Conservation (phyloP, 495 filamentous ascomycete genomes). For the Xylaria castorea region DNA sequence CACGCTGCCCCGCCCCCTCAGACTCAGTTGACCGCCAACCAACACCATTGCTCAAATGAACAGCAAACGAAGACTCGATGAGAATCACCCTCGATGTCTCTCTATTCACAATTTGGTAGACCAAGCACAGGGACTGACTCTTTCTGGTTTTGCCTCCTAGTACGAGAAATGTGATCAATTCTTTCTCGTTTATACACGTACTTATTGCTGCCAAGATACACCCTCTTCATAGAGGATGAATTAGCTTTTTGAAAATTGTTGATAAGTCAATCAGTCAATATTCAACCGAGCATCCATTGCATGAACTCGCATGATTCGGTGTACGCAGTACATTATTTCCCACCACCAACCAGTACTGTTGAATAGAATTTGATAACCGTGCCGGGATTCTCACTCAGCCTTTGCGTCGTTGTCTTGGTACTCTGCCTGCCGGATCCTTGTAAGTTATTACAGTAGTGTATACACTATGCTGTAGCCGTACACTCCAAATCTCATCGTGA, state of each 20-base stretch:
- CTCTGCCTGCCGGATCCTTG: conserved; percentile 21
- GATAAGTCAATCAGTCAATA: neutral
- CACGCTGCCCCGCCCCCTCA: conserved; percentile 4
- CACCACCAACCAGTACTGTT: neutral
- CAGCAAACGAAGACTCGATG: neutral
- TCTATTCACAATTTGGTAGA: neutral
- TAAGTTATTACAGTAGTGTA: neutral
- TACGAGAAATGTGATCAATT: neutral
- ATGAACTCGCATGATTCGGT: conserved; percentile 21
- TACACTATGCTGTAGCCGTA: neutral
- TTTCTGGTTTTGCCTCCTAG: neutral
- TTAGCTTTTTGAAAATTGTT: neutral
- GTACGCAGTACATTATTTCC: neutral
- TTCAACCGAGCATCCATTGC: conserved; percentile 9
- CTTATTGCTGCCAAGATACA: neutral
- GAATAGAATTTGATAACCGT: neutral
- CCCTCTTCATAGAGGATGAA: neutral
- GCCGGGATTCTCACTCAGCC: conserved; percentile 1
- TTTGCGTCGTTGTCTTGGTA: conserved; percentile 1
- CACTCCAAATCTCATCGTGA: conserved; percentile 5
- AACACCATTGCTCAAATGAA: neutral
- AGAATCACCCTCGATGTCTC: neutral
- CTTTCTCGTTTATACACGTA: neutral
- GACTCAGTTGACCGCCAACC: neutral
- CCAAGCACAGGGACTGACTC: neutral